Percentiles rank a stretch among this genome's conserved stretches.
Conservation (phyloP, 495 filamentous ascomycete genomes). For the Neurospora sp. region DNA sequence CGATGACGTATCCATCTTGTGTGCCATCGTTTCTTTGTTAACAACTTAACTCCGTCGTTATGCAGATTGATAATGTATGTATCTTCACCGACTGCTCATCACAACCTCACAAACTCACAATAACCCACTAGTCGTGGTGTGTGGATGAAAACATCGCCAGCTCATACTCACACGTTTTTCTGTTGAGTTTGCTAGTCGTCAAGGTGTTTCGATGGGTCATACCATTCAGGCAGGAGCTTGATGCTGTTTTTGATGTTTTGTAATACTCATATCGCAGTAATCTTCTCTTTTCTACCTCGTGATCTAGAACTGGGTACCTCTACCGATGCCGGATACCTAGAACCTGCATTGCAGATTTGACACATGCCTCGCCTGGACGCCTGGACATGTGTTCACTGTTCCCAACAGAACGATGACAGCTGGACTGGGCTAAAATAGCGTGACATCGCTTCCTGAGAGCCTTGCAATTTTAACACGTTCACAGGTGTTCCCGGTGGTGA, state of each 20-base stretch:
- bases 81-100: neutral
- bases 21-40: neutral
- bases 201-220: neutral
- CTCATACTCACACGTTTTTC: neutral
- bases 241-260: neutral
- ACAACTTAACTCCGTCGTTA: neutral
- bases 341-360: neutral
- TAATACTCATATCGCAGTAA: neutral
- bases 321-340: neutral
- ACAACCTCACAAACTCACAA: neutral
- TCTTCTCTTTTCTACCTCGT: neutral
- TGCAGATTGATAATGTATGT: neutral
- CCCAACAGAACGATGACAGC: neutral
- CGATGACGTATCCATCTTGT: neutral
- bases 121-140: neutral
- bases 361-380: neutral
- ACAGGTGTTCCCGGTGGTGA: neutral
- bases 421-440: neutral
- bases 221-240: neutral
- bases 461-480: neutral
- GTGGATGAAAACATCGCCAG: neutral
- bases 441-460: neutral
- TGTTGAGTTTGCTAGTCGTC: neutral
- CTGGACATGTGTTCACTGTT: neutral
- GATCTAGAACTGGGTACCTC: neutral